Evolutionary conservation across 345 rosid genomes (phyloP), one percentile per base, ranked within the genome.

Genomic region (Corchorus olitorius): DNA sequence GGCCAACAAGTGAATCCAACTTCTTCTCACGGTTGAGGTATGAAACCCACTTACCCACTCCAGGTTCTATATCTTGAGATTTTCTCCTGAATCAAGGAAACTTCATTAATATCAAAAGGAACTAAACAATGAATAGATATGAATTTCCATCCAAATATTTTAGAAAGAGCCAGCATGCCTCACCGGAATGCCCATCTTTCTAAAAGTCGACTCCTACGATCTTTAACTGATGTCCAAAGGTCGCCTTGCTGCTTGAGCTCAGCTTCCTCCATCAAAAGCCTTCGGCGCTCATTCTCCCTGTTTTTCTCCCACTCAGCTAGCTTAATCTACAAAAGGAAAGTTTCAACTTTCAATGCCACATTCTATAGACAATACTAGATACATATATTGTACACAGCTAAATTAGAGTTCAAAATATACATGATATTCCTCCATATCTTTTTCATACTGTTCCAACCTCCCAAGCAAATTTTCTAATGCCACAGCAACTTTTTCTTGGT

Each of bases 31-130:
- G 87, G 77, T 93, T 94, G 27, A 94, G 92, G 80, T 90, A 94
- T 1, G 98, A 93, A 73, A 90, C 98, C 98, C 98, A 94, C 85
- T 89, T 93, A 54, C 98, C 98, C 59, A 91, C 98, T 75, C 97
- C 98, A 46, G 95, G 87, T 78, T 94, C 97, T 43, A 91, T 78
- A 77, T 83, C 86, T 78, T 78, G 81, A 77, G 83, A 82, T 68
- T 82, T 83, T 76, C 79, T 85, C 88, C 97, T 93, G 82, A 65
- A 27, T 70, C 64, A 61, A 55, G 72, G 70, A 69, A 50, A 65
- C 67, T 27, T 43, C 22, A 46, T 69, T 61, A 56, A 27, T 41
- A 65, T 2, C 46, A 72, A 65, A 61, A 59, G 54, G 74, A 53
- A 16, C n/a, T 11, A 34, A 69, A 52, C 19, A 58, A 7, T 43